Evolutionary conservation across 495 filamentous ascomycete species (phyloP).

Genomic region (Aspergillus bertholletiae): DNA sequence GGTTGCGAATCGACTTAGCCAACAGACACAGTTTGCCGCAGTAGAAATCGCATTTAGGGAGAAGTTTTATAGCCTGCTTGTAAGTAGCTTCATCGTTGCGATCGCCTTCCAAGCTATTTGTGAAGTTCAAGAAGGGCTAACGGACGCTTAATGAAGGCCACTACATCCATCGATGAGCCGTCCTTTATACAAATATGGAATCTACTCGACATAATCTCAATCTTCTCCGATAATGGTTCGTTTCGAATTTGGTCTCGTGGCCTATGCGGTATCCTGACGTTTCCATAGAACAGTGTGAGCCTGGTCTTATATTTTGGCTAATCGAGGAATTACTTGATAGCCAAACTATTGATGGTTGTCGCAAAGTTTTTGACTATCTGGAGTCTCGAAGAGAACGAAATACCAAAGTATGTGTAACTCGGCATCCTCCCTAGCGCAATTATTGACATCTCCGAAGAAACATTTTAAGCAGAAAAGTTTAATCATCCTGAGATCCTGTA

Average conservation of each 20-base stretch:
- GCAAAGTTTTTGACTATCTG: conserved; percentile 86
- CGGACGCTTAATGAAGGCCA: conserved; percentile 44
- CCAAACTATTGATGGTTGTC: conserved; percentile 87
- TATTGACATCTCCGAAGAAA: conserved; percentile 44
- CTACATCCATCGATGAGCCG: conserved; percentile 67
- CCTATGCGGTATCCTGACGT: conserved; percentile 21
- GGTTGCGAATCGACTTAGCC: conserved; percentile 22
- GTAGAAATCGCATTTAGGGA: conserved; percentile 77
- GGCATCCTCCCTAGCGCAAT: background rate
- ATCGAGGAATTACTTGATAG: conserved; percentile 95
- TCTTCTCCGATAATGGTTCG: conserved; percentile 76
- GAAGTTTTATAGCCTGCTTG: conserved; percentile 71
- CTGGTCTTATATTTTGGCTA: conserved; percentile 79
- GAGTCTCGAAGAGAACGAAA: conserved; percentile 88
- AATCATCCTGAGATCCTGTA: conserved; percentile 86
- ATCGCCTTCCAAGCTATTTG: background rate
- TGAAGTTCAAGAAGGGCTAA: conserved; percentile 16
- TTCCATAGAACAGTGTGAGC: conserved; percentile 69
- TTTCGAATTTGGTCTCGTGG: conserved; percentile 3
- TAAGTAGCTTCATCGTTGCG: conserved; percentile 35
- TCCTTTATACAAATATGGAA: conserved; percentile 85
- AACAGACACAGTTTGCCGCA: conserved; percentile 55
- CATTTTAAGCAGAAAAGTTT: conserved; percentile 82
- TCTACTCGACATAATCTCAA: conserved; percentile 81
- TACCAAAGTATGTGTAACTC: conserved; percentile 51